phyloP scores from a whole-genome alignment of 1,139 yeast genomes.

The Lodderomyces theae region DNA sequence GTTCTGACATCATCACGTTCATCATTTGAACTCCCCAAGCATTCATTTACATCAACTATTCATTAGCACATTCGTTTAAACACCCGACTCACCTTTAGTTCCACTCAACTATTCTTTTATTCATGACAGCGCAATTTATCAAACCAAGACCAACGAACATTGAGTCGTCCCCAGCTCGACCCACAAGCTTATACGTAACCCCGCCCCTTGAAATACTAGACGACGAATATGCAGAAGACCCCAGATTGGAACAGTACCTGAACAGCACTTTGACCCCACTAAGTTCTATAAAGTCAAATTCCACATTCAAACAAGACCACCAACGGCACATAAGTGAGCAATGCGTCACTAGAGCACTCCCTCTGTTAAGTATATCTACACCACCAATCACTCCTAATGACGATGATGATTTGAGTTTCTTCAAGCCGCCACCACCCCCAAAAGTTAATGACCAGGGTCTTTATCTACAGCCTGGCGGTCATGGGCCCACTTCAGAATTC shows the following conservation, averaged over 20 bases:
- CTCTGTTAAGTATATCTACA: slow-evolving; percentile 1
- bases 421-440: not conserved
- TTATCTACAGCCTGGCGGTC: not conserved
- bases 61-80: too few relatives aligned
- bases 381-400: slow-evolving; percentile 1
- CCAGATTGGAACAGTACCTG: not conserved
- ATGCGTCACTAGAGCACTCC: not conserved
- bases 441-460: not conserved
- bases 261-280: slow-evolving; percentile 12
- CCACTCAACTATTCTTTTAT: not conserved
- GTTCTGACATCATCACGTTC: too few relatives aligned
- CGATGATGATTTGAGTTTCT: not conserved
- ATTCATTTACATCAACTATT: too few relatives aligned
- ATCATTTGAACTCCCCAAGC: too few relatives aligned
- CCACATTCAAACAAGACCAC: not conserved
- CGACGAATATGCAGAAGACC: slow-evolving; percentile 4
- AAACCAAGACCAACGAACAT: slow-evolving; percentile 5
- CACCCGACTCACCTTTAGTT: too few relatives aligned
- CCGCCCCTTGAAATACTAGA: slow-evolving; percentile 18
- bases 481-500: not conserved
- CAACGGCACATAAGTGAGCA: not conserved
- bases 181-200: slow-evolving; percentile 21
- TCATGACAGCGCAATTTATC: not conserved
- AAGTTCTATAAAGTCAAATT: slow-evolving; percentile 11
- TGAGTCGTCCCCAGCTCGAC: slow-evolving; percentile 10